These are phyloP conservation scores for Podospora pseudopauciseta DNA, from an alignment of 495 filamentous ascomycete species.

Conservation along the genomic window DNA sequence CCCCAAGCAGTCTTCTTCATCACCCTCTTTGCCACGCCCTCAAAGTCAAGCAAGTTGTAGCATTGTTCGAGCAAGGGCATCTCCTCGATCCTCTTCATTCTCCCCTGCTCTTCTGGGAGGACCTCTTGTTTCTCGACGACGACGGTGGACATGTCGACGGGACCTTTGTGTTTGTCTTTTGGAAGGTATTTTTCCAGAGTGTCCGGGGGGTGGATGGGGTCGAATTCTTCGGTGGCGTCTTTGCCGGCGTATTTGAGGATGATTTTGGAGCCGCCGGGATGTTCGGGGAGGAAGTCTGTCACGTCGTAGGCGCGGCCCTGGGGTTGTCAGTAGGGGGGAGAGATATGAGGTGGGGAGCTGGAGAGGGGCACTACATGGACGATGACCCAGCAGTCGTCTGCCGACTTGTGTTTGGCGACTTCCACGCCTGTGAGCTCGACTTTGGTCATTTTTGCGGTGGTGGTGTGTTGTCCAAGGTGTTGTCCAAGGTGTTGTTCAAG, in stretches of 20 bases:
- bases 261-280: constrained; percentile 74
- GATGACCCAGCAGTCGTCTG: constrained; percentile 75
- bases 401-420: constrained; percentile 62
- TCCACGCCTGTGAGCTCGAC: constrained; percentile 57
- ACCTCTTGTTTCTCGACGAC: constrained; percentile 62
- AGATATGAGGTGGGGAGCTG: neutral
- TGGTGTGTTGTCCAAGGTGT: neutral
- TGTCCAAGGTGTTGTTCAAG: too few relatives aligned
- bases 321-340: too few relatives aligned
- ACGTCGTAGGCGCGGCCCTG: constrained; percentile 71
- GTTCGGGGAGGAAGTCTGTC: constrained; percentile 67
- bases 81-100: constrained; percentile 66
- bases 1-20: constrained; percentile 97
- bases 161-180: constrained; percentile 81
- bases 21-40: constrained; percentile 76
- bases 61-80: constrained; percentile 87
- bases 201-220: constrained; percentile 75
- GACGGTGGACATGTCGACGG: constrained; percentile 86
- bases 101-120: constrained; percentile 72
- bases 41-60: constrained; percentile 94
- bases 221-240: constrained; percentile 81
- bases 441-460: constrained; percentile 6
- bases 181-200: constrained; percentile 79
- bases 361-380: constrained; percentile 51
- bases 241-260: constrained; percentile 84